phyloP scores from a whole-genome alignment of 768 basidiomycete genomes.

The Lentinula aciculospora region DNA sequence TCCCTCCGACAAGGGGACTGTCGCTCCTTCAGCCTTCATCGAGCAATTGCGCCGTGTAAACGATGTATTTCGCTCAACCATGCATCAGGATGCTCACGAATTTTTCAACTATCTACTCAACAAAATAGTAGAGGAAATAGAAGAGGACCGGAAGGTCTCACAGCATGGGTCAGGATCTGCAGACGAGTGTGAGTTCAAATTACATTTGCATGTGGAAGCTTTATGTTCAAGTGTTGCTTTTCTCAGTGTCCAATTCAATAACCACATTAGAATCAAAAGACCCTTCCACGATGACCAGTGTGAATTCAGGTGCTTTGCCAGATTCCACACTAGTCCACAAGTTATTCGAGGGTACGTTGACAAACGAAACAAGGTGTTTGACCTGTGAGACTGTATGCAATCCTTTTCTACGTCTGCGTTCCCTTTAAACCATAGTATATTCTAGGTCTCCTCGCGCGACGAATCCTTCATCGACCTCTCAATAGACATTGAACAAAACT shows the following conservation, averaged over 20 bases:
- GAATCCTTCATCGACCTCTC: constrained; percentile 98
- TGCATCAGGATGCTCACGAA: constrained; percentile 99
- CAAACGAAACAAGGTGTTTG: constrained; percentile 95
- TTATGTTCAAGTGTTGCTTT: constrained; percentile 9
- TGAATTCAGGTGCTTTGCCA: constrained; percentile 42
- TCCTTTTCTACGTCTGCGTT: background rate
- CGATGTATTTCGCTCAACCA: constrained; percentile 82
- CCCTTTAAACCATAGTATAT: constrained; percentile 8
- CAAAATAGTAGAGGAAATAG: constrained; percentile 88
- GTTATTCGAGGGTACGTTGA: constrained; percentile 89
- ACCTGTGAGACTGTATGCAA: constrained; percentile 90
- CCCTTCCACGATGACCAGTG: constrained; percentile 34
- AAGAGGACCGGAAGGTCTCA: constrained; percentile 55
- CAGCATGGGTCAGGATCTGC: constrained; percentile 29
- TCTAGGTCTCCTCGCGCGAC: constrained; percentile 83
- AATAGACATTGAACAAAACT: constrained; percentile 98
- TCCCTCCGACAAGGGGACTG: constrained; percentile 74
- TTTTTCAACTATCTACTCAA: constrained; percentile 95
- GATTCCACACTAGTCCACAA: constrained; percentile 79
- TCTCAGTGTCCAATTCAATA: constrained; percentile 55
- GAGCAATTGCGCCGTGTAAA: constrained; percentile 92
- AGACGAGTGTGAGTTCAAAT: constrained; percentile 58
- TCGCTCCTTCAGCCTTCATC: constrained; percentile 88
- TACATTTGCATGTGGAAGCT: background rate
- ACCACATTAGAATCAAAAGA: constrained; percentile 46